Conservation (phyloP, 2,329 filamentous ascomycete species). For the Podosphaera xanthii region DNA sequence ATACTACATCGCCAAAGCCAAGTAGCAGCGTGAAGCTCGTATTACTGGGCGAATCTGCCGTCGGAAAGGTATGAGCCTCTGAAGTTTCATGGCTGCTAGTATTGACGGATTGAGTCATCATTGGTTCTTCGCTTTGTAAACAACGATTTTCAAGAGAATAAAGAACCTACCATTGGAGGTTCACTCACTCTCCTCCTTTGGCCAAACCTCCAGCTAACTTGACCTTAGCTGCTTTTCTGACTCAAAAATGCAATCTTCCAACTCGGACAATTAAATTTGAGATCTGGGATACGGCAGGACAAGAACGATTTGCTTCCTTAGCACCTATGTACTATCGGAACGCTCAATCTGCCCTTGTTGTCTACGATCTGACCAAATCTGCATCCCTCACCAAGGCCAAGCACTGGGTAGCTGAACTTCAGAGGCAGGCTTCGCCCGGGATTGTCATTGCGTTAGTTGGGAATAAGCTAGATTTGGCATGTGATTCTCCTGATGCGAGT, state of each 20-base stretch:
- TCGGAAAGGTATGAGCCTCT: conserved; percentile 61
- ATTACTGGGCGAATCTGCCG: conserved; percentile 85
- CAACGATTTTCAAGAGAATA: conserved; percentile 99
- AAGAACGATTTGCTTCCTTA: conserved; percentile 89
- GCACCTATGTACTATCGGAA: conserved; percentile 99
- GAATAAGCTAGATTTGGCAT: conserved; percentile 84
- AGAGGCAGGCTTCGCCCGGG: conserved; percentile 83
- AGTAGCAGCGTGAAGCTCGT: conserved; percentile 99
- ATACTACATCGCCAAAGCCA: conserved; percentile 63
- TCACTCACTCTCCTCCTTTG: background rate
- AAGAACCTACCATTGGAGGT: conserved; percentile 98
- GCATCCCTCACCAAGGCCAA: conserved; percentile 90
- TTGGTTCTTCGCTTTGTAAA: conserved; percentile 96
- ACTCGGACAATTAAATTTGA: conserved; percentile 81
- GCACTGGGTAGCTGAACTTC: conserved; percentile 95
- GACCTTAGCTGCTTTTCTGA: conserved; percentile 69
- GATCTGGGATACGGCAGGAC: conserved; percentile 96
- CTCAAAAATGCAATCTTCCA: conserved; percentile 93
- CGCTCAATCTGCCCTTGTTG: conserved; percentile 86
- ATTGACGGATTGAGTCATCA: conserved; percentile 43
- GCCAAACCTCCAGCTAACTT: background rate
- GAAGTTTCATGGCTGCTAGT: background rate
- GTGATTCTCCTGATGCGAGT: conserved; percentile 25
- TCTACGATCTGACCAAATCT: conserved; percentile 95
- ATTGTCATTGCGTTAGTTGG: conserved; percentile 95